Percentiles rank a stretch among this genome's conserved stretches.
Evolutionary conservation across 768 basidiomycete species (phyloP).

Genomic region (Leccinum obscurum): DNA sequence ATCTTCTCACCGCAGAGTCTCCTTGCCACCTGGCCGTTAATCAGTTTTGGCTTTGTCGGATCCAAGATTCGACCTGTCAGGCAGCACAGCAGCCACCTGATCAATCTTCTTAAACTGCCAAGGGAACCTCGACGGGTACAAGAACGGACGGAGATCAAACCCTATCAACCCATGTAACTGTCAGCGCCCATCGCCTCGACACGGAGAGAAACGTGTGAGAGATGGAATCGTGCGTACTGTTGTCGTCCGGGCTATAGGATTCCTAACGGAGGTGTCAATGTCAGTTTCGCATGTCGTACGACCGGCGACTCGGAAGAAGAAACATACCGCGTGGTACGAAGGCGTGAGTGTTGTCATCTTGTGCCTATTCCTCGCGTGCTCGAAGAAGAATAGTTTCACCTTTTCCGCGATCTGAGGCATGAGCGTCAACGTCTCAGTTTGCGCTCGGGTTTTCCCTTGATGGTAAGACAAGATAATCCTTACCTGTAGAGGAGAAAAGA

Average conservation of each 20-base stretch:
- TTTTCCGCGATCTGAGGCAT: constrained; percentile 78
- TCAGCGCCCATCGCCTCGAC: constrained; percentile 4
- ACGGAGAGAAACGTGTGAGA: no score
- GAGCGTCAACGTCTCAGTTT: neutral
- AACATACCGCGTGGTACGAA: constrained; percentile 85
- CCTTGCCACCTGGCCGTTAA: constrained; percentile 27
- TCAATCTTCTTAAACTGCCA: constrained; percentile 99
- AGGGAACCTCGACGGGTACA: constrained; percentile 92
- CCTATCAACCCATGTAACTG: constrained; percentile 43
- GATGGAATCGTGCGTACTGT: constrained; percentile 55
- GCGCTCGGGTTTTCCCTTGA: neutral
- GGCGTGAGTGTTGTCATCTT: constrained; percentile 99
- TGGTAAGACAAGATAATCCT: neutral
- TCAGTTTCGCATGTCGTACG: neutral
- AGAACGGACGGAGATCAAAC: constrained; percentile 94
- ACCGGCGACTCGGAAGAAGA: neutral
- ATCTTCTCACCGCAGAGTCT: neutral
- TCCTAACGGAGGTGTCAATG: constrained; percentile 50
- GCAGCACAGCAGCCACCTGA: constrained; percentile 71
- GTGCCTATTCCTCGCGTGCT: constrained; percentile 94
- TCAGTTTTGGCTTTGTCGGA: constrained; percentile 50
- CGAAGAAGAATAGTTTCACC: constrained; percentile 96
- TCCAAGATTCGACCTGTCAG: constrained; percentile 57
- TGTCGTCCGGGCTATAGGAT: constrained; percentile 95
- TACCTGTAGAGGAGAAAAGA: constrained; percentile 82